These are phyloP conservation scores for Mrakia blollopis DNA, from an alignment of 768 basidiomycete species.

Conservation along the genomic window DNA sequence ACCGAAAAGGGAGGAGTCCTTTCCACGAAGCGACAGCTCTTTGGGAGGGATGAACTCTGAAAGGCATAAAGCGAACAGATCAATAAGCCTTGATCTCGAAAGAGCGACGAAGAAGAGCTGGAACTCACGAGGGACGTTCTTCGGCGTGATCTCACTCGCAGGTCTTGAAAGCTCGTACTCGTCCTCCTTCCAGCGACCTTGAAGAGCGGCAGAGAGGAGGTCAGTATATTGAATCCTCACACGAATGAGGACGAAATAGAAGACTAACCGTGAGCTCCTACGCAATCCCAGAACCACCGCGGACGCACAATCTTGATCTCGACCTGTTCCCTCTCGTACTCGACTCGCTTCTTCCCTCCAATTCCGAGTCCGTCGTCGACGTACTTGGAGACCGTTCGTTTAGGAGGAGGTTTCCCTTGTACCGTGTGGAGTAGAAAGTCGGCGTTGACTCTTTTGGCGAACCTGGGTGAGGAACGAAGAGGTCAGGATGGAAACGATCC, in stretches of 20 bases:
- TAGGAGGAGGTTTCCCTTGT: conserved; percentile 36
- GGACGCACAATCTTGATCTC: conserved; percentile 66
- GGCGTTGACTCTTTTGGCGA: neutral
- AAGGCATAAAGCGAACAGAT: neutral
- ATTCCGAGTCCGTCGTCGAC: conserved; percentile 1
- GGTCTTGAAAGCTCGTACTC: conserved; percentile 38
- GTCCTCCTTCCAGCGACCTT: conserved; percentile 51
- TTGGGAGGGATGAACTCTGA: conserved; percentile 4
- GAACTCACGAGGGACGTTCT: conserved; percentile 13
- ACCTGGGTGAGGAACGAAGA: neutral
- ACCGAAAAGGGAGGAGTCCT: conserved; percentile 12
- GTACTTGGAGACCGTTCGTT: conserved; percentile 34
- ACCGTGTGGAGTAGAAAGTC: neutral
- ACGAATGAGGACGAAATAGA: no score
- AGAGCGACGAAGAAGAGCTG: no score
- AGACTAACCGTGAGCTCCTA: conserved; percentile 51
- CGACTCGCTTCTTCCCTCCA: conserved; percentile 34
- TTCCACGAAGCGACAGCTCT: conserved; percentile 8
- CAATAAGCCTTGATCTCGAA: neutral
- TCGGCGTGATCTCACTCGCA: neutral
- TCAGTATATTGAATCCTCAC: neutral
- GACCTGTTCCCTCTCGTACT: conserved; percentile 65
- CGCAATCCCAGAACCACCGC: conserved; percentile 93
- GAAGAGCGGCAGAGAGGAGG: conserved; percentile 33
- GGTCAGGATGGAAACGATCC: neutral